phyloP scores from a whole-genome alignment of 306 rosid species.

The Trifolium fragiferum region DNA sequence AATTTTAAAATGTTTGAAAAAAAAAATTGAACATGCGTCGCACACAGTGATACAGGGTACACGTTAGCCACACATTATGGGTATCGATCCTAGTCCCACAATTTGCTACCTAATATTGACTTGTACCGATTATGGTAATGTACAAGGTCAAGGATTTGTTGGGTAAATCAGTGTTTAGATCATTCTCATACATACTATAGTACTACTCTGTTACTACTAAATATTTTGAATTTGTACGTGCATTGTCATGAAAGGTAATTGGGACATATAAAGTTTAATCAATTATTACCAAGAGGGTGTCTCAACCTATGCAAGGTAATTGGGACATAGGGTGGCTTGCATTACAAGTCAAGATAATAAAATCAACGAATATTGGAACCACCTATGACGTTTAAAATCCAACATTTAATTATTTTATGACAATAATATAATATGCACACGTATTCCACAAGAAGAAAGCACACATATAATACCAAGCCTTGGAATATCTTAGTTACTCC shows the following conservation, averaged over 20 bases:
- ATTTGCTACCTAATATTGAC: slow-evolving; percentile 57
- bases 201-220: neutral
- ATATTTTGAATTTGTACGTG: slow-evolving; percentile 27
- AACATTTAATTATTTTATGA: slow-evolving; percentile 13
- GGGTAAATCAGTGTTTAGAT: slow-evolving; percentile 26
- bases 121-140: slow-evolving; percentile 28
- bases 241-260: neutral
- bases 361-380: slow-evolving; percentile 34
- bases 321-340: slow-evolving; percentile 48
- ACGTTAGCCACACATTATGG: slow-evolving; percentile 23
- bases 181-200: slow-evolving; percentile 23
- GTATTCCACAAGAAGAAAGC: slow-evolving; percentile 49
- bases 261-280: neutral
- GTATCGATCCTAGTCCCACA: slow-evolving; percentile 29
- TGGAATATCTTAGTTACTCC: slow-evolving; percentile 10
- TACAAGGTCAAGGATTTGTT: slow-evolving; percentile 54
- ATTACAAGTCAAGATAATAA: slow-evolving; percentile 33
- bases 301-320: slow-evolving; percentile 30
- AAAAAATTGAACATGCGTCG: neutral
- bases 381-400: slow-evolving; percentile 37
- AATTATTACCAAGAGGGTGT: slow-evolving; percentile 29
- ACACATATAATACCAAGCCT: slow-evolving; percentile 36
- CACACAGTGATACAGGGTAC: slow-evolving; percentile 16
- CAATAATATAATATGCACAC: slow-evolving; percentile 38
- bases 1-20: too few species aligned